Conservation (phyloP, 192 early-diverging fungal species). For the Coemansia sp. region DNA sequence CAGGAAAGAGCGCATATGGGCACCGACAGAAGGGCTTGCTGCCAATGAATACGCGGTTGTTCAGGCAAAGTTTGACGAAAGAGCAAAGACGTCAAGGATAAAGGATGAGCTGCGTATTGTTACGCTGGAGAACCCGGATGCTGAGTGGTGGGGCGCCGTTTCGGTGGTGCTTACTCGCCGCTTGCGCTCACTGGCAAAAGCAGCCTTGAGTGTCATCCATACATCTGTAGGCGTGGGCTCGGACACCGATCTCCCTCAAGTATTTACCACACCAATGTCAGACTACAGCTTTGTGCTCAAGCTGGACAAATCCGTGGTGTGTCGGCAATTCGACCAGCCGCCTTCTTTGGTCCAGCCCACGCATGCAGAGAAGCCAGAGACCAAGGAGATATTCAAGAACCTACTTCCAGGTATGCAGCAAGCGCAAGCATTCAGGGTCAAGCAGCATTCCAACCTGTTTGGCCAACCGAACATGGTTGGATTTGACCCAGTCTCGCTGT, state of each 20-base stretch:
- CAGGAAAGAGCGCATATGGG: slow-evolving; percentile 16
- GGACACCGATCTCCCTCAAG: slow-evolving; percentile 42
- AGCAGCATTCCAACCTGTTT: slow-evolving; percentile 44
- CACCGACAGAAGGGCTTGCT: slow-evolving; percentile 12
- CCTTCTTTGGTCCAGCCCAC: slow-evolving; percentile 37
- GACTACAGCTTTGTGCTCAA: slow-evolving; percentile 78
- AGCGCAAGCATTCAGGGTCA: not conserved
- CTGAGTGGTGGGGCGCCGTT: slow-evolving; percentile 33
- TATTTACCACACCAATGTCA: slow-evolving; percentile 77
- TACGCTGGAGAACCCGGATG: slow-evolving; percentile 35
- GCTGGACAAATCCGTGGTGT: slow-evolving; percentile 55
- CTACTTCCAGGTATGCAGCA: slow-evolving; percentile 35
- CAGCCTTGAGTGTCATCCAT: slow-evolving; percentile 60
- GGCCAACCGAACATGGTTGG: slow-evolving; percentile 62
- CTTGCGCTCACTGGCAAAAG: slow-evolving; percentile 63
- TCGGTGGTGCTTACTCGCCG: slow-evolving; percentile 37
- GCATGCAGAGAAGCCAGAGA: not conserved
- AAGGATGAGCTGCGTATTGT: slow-evolving; percentile 25
- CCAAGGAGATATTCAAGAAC: slow-evolving; percentile 72
- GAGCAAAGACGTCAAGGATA: slow-evolving; percentile 36
- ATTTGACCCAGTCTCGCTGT: slow-evolving; percentile 73
- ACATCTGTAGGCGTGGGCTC: slow-evolving; percentile 12
- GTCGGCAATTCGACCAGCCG: slow-evolving; percentile 61
- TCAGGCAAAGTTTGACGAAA: slow-evolving; percentile 56
- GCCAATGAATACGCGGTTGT: slow-evolving; percentile 12